Percentiles rank a stretch among this genome's conserved stretches.
phyloP scores from a whole-genome alignment of 495 filamentous ascomycete genomes.

The Neurospora sp. region DNA sequence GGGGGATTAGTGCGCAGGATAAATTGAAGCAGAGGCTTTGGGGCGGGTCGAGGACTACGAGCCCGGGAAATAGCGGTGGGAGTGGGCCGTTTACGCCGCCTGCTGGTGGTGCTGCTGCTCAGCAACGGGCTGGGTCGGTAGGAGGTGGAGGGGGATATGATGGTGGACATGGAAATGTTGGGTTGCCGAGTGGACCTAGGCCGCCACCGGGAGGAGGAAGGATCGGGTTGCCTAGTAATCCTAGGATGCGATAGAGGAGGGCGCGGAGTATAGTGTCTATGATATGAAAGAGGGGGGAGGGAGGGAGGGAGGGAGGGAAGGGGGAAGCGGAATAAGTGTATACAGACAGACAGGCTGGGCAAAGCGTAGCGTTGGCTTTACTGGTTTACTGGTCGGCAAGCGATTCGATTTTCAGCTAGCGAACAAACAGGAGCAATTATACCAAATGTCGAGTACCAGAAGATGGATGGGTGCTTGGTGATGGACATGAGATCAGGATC shows the following conservation, averaged over 20 bases:
- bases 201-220: background rate
- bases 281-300: too few relatives aligned
- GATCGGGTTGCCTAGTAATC: background rate
- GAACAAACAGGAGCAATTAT: background rate
- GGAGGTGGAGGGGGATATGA: background rate
- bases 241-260: background rate
- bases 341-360: background rate
- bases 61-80: slow-evolving; percentile 16
- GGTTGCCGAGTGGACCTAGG: background rate
- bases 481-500: too few relatives aligned
- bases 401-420: background rate
- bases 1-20: slow-evolving; percentile 32
- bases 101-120: background rate
- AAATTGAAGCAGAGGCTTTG: slow-evolving; percentile 42
- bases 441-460: background rate
- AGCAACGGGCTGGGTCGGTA: background rate
- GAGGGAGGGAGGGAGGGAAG: background rate
- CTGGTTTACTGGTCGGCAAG: background rate
- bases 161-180: background rate
- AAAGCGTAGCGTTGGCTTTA: background rate
- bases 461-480: too few relatives aligned
- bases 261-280: too few relatives aligned
- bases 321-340: background rate
- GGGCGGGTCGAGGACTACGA: slow-evolving; percentile 34
- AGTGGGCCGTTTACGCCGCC: slow-evolving; percentile 31